These are phyloP conservation scores for Penicillium psychrosexuale DNA, from an alignment of 2,329 filamentous ascomycete species.

Conservation along the genomic window DNA sequence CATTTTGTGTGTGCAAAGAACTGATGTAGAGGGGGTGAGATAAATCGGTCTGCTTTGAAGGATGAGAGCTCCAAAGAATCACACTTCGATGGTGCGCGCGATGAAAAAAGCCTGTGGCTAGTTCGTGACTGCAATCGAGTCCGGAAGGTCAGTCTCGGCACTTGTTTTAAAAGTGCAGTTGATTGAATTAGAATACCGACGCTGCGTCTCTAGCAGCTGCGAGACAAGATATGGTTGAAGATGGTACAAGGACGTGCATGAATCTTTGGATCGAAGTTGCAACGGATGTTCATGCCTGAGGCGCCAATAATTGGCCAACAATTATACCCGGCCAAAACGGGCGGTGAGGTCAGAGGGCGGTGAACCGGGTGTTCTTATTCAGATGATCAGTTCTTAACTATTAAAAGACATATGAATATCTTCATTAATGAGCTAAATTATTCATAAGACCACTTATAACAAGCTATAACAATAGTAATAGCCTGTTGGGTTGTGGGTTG, in stretches of 20 bases:
- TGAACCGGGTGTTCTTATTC: not conserved
- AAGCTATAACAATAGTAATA: too few species aligned
- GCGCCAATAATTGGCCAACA: slow-evolving; percentile 2
- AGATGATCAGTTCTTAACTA: too few species aligned
- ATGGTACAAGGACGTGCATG: slow-evolving; percentile 5
- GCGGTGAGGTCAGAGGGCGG: not conserved
- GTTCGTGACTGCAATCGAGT: not conserved
- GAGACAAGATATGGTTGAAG: not conserved
- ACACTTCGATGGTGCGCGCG: slow-evolving; percentile 13
- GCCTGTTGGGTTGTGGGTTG: too few species aligned
- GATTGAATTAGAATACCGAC: not conserved
- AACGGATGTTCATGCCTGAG: slow-evolving; percentile 18
- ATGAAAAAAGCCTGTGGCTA: slow-evolving; percentile 19
- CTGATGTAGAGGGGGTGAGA: not conserved
- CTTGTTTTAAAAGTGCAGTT: not conserved
- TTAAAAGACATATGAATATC: too few species aligned
- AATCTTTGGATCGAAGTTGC: slow-evolving; percentile 15
- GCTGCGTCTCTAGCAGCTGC: not conserved
- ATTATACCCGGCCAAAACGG: not conserved
- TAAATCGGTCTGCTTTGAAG: not conserved
- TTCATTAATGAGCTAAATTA: too few species aligned
- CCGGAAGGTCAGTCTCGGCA: not conserved
- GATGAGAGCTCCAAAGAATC: slow-evolving; percentile 3
- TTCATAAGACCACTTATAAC: too few species aligned
- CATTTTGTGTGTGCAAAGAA: slow-evolving; percentile 23